phyloP scores from a whole-genome alignment of 2,329 filamentous ascomycete species.

The Pseudogymnoascus sp. region DNA sequence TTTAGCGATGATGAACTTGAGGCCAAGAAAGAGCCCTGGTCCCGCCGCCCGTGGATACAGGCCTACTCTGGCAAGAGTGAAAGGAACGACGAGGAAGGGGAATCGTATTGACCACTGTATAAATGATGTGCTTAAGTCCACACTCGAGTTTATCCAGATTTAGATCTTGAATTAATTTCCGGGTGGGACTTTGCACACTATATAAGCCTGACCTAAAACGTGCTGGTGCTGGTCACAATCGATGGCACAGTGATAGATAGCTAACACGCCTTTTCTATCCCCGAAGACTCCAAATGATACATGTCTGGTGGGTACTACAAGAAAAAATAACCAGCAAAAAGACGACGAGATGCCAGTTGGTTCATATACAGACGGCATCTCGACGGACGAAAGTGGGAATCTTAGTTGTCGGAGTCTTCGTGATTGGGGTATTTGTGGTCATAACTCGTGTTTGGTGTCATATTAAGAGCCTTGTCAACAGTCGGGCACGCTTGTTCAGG shows the following conservation, averaged over 20 bases:
- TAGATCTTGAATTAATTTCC: not conserved
- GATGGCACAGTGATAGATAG: not conserved
- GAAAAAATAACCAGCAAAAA: not conserved
- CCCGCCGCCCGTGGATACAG: slow-evolving; percentile 13
- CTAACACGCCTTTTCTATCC: not conserved
- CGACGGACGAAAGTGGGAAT: not conserved
- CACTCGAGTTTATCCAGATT: not conserved
- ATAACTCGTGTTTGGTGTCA: not conserved
- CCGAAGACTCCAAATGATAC: not conserved
- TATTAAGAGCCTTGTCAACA: not conserved
- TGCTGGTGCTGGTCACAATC: not conserved
- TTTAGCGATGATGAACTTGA: slow-evolving; percentile 23
- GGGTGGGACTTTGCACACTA: not conserved
- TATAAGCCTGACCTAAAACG: not conserved
- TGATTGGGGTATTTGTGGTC: not conserved
- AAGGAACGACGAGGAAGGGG: slow-evolving; percentile 4
- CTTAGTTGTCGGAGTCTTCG: not conserved
- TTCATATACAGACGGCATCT: slow-evolving; percentile 1
- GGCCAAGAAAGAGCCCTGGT: slow-evolving; percentile 23
- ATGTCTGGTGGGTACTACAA: not conserved
- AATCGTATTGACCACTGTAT: not conserved
- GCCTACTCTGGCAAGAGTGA: slow-evolving; percentile 1
- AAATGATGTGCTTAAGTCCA: not conserved
- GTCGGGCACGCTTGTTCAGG: not conserved
- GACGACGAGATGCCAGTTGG: not conserved